Base-by-base conservation (phyloP, 108 stramenopile genomes). In the Asterionellopsis glacialis region DNA sequence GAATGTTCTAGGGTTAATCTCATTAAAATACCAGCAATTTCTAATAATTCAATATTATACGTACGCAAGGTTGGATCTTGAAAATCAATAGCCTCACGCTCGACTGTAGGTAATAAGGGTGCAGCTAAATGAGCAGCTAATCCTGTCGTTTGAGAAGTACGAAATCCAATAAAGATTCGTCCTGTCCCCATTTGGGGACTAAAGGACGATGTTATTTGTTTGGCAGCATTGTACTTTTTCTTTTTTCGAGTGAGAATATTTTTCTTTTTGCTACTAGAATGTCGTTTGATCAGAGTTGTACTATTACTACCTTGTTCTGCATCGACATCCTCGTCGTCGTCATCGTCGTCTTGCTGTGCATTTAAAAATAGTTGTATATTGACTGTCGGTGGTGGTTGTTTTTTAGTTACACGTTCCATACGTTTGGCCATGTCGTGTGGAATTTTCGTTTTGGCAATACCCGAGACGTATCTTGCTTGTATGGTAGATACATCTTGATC, bases 391-490 rank as follows among this genome's bases (percentile, higher is more conserved):
- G 89, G 89, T 9, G 84, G 84, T 11, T 82, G 81, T 65, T 91
- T 91, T 67, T 91, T 91, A n/a, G 84, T 91, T 11, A 91, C 89
- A 42, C 89, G 79, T 49, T 85, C 75, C 85, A 91, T 91, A 23
- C 85, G 57, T 19, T 64, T 70, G 21, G 67, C 80, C 59, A 91
- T 79, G 14, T 79, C 69, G 6, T 70, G 13, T 6, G 82, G 77
- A 38, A 91, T 75, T 18, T 81, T 77, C 12, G 85, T 87, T 18
- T 70, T 81, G 0, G 82, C 89, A 33, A 52, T 38, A 16, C 77
- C 89, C 15, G 85, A 85, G 6, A 86, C 68, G 61, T 83, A 87
- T n/a, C 85, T 56, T n/a, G 85, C 89, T 16, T 41, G 45, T 7
- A 81, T 76, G 5, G 68, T 69, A 11, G 82, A 76, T 45, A 68